Conservation (phyloP, 371 early-diverging fungal species). For the Encephalitozoon intestinalis region DNA sequence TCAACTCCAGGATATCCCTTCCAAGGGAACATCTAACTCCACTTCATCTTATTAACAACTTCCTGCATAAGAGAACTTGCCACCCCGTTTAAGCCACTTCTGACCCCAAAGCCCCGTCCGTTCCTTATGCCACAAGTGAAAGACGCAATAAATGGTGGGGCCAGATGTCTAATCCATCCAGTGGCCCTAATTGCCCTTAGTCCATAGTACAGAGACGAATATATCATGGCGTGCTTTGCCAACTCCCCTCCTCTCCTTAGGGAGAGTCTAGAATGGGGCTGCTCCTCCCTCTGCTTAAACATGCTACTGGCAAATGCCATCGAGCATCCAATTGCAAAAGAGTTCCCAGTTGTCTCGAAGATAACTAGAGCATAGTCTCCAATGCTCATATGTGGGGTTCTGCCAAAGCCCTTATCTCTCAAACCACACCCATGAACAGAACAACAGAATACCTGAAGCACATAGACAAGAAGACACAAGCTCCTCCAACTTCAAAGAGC, state of each 20-base stretch:
- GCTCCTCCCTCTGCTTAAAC: background rate
- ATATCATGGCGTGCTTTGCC: constrained; percentile 19
- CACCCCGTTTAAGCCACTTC: background rate
- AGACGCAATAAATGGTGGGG: background rate
- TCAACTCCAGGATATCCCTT: background rate
- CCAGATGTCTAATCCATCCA: background rate
- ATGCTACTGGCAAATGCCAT: background rate
- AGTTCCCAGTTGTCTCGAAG: constrained; percentile 20
- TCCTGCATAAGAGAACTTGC: background rate
- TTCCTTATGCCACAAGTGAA: constrained; percentile 16
- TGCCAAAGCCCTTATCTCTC: background rate
- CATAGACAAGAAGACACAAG: background rate
- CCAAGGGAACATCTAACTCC: background rate
- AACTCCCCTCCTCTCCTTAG: constrained; percentile 7
- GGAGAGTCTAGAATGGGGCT: background rate
- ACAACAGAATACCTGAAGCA: constrained; percentile 20
- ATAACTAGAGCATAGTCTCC: background rate
- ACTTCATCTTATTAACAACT: background rate
- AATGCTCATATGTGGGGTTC: background rate
- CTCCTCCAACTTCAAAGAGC: background rate
- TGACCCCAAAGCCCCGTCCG: constrained; percentile 10
- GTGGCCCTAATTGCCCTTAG: background rate
- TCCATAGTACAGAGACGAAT: background rate
- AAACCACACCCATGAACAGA: constrained; percentile 21
- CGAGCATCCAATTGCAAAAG: background rate